phyloP scores from a whole-genome alignment of 257 asterid species.

The Cynanchum wilfordii region DNA sequence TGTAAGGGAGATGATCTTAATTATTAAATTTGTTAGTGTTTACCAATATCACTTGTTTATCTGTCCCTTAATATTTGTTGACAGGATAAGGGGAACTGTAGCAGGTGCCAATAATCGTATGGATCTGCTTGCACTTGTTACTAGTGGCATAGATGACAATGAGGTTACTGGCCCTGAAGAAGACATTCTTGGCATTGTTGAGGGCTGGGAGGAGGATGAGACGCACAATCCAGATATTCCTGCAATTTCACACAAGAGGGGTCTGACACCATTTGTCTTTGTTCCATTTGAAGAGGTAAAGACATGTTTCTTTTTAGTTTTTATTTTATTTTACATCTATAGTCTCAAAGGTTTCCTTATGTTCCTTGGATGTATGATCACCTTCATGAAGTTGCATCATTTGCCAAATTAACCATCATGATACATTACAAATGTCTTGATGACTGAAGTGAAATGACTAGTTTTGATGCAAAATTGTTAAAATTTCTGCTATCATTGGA shows the following conservation, averaged over 20 bases:
- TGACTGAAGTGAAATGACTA: not conserved
- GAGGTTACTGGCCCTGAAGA: constrained; percentile 62
- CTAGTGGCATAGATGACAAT: constrained; percentile 68
- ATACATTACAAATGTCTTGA: not conserved
- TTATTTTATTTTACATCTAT: not conserved
- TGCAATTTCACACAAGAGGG: constrained; percentile 80
- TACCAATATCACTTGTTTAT: not conserved
- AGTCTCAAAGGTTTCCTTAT: not conserved
- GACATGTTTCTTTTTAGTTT: constrained; percentile 13
- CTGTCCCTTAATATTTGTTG: constrained; percentile 2
- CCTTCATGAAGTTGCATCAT: not conserved
- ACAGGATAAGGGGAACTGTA: constrained; percentile 82
- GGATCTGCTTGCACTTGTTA: constrained; percentile 78
- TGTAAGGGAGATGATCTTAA: not conserved
- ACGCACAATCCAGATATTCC: constrained; percentile 91
- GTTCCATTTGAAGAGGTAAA: constrained; percentile 88
- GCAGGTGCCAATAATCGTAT: constrained; percentile 84
- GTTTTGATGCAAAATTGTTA: not conserved
- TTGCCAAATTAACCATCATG: not conserved
- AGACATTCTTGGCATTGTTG: constrained; percentile 83
- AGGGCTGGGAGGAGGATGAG: constrained; percentile 89
- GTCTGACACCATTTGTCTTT: constrained; percentile 84
- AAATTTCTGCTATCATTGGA: not conserved
- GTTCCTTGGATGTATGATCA: not conserved
- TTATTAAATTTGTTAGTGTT: not conserved